Evolutionary conservation across 2,329 filamentous ascomycete species (phyloP), one percentile per base, ranked within the genome.

Genomic region (Leptosphaerulina australis): DNA sequence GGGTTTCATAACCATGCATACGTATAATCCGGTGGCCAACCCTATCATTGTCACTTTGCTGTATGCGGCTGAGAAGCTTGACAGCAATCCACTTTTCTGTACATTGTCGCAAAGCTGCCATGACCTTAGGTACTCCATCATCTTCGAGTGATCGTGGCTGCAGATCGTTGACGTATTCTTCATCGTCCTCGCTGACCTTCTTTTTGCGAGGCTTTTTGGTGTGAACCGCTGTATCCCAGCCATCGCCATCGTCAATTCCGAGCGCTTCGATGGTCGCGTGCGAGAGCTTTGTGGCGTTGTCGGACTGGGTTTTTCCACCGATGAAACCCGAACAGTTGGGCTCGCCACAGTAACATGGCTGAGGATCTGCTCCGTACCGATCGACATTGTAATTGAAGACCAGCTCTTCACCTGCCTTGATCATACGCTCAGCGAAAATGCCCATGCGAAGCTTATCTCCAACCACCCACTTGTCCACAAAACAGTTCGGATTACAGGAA

Each of bases 371-470:
- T 57, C 94, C 94, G 70, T 99, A 99, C 59, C 94, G 87, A 74
- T 99, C 94, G 59, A 99, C 94, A 66, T 99, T 99, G 83, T 99
- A 99, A 78, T 99, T 97, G 80, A 99, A 99, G 17, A 96, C 92
- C 48, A 99, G 79, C 74, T 99, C 94, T 73, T 99, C 94, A 46
- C 94, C 94, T 14, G 89, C 86, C 68, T 86, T 85, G 69, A 99
- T 88, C 66, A 83, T 81, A 58, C 92, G 90, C 75, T 90, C 84
- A 63, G 92, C 90, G 78, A 99, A 99, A 63, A 99, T 97, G 65
- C 94, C 94, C 94, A 99, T 99, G 65, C 94, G 92, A 70, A 97
- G 80, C 78, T 97, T 97, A 66, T 95, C 90, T 14, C 91, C 92
- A 25, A 99, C 91, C 51, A 97, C 92, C 94, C 94, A 99, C 77